Base-by-base conservation (phyloP, 1,284 basidiomycete genomes). In the Moesziomyces aphidis region DNA sequence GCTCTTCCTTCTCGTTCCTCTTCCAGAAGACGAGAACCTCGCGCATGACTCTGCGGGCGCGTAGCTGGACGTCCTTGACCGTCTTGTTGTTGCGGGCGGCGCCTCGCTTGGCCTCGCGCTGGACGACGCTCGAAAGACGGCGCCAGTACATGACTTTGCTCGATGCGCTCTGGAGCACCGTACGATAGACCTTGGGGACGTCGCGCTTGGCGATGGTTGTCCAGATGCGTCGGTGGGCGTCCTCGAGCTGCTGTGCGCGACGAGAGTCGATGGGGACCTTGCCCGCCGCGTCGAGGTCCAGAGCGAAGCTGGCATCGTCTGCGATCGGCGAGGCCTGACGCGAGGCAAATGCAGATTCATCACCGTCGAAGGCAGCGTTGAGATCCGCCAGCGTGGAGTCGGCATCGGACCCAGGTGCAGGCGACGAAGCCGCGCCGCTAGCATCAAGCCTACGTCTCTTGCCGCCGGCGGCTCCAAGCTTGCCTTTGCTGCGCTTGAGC, bases 1-100 rank as follows among this genome's bases (percentile, higher is more conserved):
- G 88, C 72, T 85, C 84, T 86, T 98, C 95, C 83, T 95, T 95
- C 85, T 99, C 96, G 81, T 98, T 98, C 86, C 95, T 95, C 86
- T 93, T 94, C 94, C 95, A 98, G 87, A 95, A 97, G 31, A 95
- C 90, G 76, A 97, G 90, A 91, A 98, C 95, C 77, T 86, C 86
- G 51, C 86, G 78, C 92, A 95, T 94, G 46, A 95, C 87, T 43
- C 92, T 89, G 83, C 93, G 94, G 13, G 91, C 91, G 84, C 94
- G 95, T 24, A 91, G 90, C 83, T 95, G 93, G 4, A 91, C 88
- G 69, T 97, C 94, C 86, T 98, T 98, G 76, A 89, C 89, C 21
- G 90, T 89, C 86, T 94, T 96, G 34, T 90, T 89, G 17, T 92
- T 91, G 73, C 90, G 90, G n/a, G 89, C 89, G 69, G 90, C 91